Evolutionary conservation across 2,329 filamentous ascomycete genomes (phyloP), one percentile per base, ranked within the genome.

Genomic region (Malbranchea zuffiana): DNA sequence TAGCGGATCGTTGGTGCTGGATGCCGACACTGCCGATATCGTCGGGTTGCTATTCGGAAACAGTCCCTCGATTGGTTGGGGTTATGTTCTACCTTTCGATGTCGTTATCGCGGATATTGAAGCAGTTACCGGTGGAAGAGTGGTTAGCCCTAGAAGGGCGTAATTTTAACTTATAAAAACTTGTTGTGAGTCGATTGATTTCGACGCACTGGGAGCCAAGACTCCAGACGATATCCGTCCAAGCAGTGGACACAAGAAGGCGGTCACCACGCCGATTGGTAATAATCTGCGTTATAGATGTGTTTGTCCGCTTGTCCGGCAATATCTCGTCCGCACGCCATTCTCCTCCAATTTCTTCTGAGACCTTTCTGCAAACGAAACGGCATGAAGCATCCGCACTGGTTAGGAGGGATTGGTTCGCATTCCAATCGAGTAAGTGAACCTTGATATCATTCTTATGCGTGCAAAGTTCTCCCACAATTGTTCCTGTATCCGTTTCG

Each of bases 401-500:
- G n/a, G 34, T 38, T 3, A 32, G 17, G 18, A 38, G 4, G 11
- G 17, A 27, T 3, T 15, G 5, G 17, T n/a, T 16, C 6, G 11
- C 16, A 31, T 38, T 38, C 35, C 35, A 32, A 16, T 31, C 35
- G 7, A 47, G 25, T 11, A 40, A 39, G 15, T 41, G 6, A 10
- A 49, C 42, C 12, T 35, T 17, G 4, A 30, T 25, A 4, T 34
- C 36, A 15, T 30, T 23, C 4, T 29, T 20, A 39, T 44, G 40
- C 10, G 28, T 37, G 26, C 36, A 38, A 8, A 48, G 29, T 15
- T 40, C 35, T 18, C 40, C 25, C 18, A 13, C 32, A 7, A 35
- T 30, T 19, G 21, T 35, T 16, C 43, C 41, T 10, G 32, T 37
- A 5, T 38, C 36, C 11, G 23, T 34, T 19, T 45, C 41, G n/a